phyloP scores from a whole-genome alignment of 352 stramenopile species.

The Phytophthora vignae region DNA sequence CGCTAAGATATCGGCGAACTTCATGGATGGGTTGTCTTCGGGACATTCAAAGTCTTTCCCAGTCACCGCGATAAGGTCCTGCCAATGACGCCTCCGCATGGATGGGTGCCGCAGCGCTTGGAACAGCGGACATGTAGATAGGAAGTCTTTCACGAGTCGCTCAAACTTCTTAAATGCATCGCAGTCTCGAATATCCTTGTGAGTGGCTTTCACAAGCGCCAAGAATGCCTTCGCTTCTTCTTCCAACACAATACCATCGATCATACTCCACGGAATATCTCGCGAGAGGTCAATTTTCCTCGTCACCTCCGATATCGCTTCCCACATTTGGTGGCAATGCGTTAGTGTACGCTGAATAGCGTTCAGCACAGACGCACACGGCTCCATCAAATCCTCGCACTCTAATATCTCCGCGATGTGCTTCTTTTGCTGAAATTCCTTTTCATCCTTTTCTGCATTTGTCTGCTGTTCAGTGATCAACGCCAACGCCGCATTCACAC shows the following conservation, averaged over 20 bases:
- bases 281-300: slow-evolving; percentile 90
- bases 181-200: slow-evolving; percentile 91
- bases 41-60: slow-evolving; percentile 69
- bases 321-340: slow-evolving; percentile 87
- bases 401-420: slow-evolving; percentile 95
- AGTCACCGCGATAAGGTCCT: slow-evolving; percentile 67
- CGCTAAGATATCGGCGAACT: slow-evolving; percentile 85
- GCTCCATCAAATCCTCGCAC: slow-evolving; percentile 90
- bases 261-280: slow-evolving; percentile 92
- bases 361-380: slow-evolving; percentile 72
- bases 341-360: slow-evolving; percentile 82
- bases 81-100: slow-evolving; percentile 80
- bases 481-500: slow-evolving; percentile 48
- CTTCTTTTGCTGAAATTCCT: slow-evolving; percentile 61
- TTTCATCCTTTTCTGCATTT: slow-evolving; percentile 48
- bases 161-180: slow-evolving; percentile 93
- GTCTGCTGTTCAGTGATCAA: slow-evolving; percentile 52
- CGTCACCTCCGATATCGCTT: slow-evolving; percentile 86
- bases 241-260: slow-evolving; percentile 93
- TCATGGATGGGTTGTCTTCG: slow-evolving; percentile 68
- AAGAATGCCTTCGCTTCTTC: slow-evolving; percentile 93
- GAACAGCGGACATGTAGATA: slow-evolving; percentile 81
- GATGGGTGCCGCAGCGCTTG: slow-evolving; percentile 80
- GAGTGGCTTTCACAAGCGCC: slow-evolving; percentile 89
- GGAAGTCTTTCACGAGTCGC: slow-evolving; percentile 74